Percentiles rank a stretch among this genome's conserved stretches.
phyloP scores from a whole-genome alignment of 139 green algal genomes.

The Chlorella sp. region DNA sequence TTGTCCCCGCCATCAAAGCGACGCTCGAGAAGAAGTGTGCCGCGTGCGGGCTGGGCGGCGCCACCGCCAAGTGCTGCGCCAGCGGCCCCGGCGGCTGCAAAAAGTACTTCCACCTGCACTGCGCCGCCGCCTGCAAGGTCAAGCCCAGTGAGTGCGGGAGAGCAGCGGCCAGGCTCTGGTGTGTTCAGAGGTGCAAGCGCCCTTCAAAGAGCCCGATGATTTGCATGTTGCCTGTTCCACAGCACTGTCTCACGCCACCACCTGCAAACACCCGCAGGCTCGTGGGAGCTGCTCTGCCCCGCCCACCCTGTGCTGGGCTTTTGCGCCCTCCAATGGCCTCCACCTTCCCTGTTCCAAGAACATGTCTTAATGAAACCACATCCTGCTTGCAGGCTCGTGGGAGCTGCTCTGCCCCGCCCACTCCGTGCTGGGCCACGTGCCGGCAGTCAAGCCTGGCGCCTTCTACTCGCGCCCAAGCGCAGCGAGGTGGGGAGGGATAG shows the following conservation, averaged over 20 bases:
- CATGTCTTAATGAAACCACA: too few species aligned
- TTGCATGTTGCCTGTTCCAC: too few species aligned
- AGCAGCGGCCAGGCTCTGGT: too few species aligned
- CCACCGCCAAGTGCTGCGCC: not conserved
- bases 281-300: not conserved
- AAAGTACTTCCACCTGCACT: not conserved
- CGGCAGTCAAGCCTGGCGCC: not conserved
- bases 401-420: constrained; percentile 5
- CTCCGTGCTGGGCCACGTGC: not conserved
- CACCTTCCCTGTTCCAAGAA: too few species aligned
- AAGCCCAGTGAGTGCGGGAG: too few species aligned
- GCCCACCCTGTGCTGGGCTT: not conserved
- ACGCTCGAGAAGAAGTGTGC: not conserved
- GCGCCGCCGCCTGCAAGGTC: not conserved
- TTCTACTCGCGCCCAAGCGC: not conserved
- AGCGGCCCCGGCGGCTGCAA: not conserved
- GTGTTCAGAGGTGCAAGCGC: too few species aligned
- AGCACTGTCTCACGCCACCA: too few species aligned
- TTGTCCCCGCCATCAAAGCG: not conserved
- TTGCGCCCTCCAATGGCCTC: too few species aligned
- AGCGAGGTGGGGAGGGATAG: too few species aligned
- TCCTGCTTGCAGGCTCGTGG: not conserved
- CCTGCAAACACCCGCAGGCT: not conserved
- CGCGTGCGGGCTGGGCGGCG: not conserved
- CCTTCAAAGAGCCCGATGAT: too few species aligned